Base-by-base conservation (phyloP, 208 protist genomes). In the Dictyostelium gargantuum region DNA sequence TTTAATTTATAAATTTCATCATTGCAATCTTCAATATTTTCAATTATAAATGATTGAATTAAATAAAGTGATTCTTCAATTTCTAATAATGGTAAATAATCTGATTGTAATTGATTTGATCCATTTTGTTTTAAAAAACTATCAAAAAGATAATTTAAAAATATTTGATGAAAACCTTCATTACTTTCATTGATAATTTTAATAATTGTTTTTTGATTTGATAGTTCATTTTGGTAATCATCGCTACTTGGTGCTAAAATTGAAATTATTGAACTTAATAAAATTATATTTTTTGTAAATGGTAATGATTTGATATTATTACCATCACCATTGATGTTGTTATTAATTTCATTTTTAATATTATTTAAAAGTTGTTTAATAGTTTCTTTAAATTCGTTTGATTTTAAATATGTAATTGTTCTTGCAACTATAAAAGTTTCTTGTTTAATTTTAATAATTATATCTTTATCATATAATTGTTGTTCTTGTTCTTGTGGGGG, bases 61-160 rank as follows among this genome's bases (percentile, higher is more conserved):
- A 73, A 46, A 29, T 42, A 54, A 3, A 77, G 50, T 38, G 63
- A 77, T 48, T 86, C 81, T 56, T 73, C 81, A 54, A 86, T 48
- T 63, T 86, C 81, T 86, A 63, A 86, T 42, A 56, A 66, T 35
- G 58, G 52, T 58, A 48, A 48, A 32, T 29, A 32, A 75, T 85
- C 44, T n/a, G 21, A 76, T 56, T 54, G 38, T 35, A 72, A 54
- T 73, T 46, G 66, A 42, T 73, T 73, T 38, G 21, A 15, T 32
- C 23, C 15, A 38, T 70, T 23, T 68, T 68, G 63, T 10, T 61
- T 61, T 61, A 29, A 10, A 61, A 61, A 21, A 38, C n/a, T 38
- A 35, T 23, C 11, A 4, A 6, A 19, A 38, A 54, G 26, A 35
- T 35, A 84, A 42, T 46, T 21, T 13, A 58, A 38, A 46, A 82